Conservation (phyloP, 169 alveolate genomes). For the Plasmodium knowlesi region DNA sequence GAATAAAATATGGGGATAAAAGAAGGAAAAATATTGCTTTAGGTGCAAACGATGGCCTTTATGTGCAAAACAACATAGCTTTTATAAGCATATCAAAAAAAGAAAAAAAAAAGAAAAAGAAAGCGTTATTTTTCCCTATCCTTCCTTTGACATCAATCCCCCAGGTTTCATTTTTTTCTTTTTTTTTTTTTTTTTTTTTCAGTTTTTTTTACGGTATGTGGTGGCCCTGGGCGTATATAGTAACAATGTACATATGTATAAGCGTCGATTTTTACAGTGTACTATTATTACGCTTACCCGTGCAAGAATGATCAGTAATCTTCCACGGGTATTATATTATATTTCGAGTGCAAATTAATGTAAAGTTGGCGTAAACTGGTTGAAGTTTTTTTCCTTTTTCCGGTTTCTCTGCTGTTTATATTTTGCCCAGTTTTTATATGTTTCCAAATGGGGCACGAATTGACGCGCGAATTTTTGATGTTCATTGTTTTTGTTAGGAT, state of each 20-base stretch:
- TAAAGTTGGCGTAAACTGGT: not conserved
- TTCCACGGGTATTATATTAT: not conserved
- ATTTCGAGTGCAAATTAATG: not conserved
- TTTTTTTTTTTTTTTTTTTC: no score
- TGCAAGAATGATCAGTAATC: not conserved
- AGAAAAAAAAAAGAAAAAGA: no score
- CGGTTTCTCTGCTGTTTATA: not conserved
- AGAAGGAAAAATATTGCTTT: not conserved
- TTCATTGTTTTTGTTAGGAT: not conserved
- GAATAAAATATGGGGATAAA: not conserved
- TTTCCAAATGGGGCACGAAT: not conserved
- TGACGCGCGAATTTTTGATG: not conserved
- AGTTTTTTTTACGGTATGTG: not conserved
- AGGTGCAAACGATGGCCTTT: not conserved
- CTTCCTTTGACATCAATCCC: not conserved
- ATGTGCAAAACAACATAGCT: not conserved
- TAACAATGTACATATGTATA: not conserved
- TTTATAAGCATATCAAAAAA: no score
- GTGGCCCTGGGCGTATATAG: not conserved
- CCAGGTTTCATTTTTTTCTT: not conserved
- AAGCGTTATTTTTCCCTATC: no score
- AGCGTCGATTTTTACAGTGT: not conserved
- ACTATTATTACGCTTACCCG: not conserved
- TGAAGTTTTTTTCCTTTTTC: not conserved
- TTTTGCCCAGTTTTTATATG: not conserved